Evolutionary conservation across 1,139 yeast genomes (phyloP).

Genomic region (Blastobotrys buckinghamii): DNA sequence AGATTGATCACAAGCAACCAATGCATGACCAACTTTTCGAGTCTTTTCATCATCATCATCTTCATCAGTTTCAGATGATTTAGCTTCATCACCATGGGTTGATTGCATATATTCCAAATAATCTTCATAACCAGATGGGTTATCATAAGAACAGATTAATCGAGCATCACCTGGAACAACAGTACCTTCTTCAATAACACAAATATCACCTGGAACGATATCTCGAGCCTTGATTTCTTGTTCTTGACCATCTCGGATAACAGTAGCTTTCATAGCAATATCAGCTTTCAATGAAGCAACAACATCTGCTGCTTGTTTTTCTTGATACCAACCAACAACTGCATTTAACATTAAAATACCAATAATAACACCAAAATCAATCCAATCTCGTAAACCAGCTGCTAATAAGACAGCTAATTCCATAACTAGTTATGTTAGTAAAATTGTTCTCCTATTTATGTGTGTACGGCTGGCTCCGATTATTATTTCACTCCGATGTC

Average conservation of each 20-base stretch:
- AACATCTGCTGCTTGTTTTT: conserved; percentile 89
- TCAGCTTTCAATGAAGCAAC: conserved; percentile 93
- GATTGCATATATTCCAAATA: conserved; percentile 36
- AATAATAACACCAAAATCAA: conserved; percentile 64
- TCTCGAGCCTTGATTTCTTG: conserved; percentile 73
- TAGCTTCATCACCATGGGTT: conserved; percentile 75
- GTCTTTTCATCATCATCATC: conserved; percentile 50
- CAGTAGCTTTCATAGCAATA: conserved; percentile 81
- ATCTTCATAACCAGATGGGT: conserved; percentile 36
- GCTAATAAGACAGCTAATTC: conserved; percentile 63
- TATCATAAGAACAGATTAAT: conserved; percentile 48
- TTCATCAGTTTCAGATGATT: conserved; percentile 67
- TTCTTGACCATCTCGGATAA: conserved; percentile 77
- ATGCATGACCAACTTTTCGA: conserved; percentile 37
- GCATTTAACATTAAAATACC: conserved; percentile 52
- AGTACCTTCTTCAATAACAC: conserved; percentile 90
- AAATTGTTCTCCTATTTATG: background rate
- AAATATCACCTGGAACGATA: conserved; percentile 89
- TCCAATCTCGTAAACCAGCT: conserved; percentile 68
- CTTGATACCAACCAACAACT: conserved; percentile 63
- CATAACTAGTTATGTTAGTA: conserved; percentile 39
- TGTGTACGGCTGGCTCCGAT: too few relatives aligned
- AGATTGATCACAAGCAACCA: conserved; percentile 69
- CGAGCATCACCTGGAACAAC: conserved; percentile 95
- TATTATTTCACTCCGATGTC: too few relatives aligned